A percentile compares a stretch with the other conserved stretches of the same genome.
Evolutionary conservation across 495 filamentous ascomycete species (phyloP).

Genomic region (Astrothelium subdiscretum): DNA sequence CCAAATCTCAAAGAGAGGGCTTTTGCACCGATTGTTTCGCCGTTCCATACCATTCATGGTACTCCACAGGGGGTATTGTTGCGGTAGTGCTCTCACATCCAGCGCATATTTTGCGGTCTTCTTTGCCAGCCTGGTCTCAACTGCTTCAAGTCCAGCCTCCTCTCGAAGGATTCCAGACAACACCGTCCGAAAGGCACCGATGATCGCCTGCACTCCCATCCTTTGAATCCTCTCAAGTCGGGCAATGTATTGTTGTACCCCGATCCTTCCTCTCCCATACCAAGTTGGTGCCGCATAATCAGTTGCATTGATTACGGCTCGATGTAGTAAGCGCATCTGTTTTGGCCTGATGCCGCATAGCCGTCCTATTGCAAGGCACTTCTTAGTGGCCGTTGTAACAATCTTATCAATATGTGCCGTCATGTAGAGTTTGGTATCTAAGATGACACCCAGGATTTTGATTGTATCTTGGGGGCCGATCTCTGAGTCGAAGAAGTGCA

Average conservation of each 20-base stretch:
- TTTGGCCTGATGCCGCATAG: neutral
- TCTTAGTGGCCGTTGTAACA: neutral
- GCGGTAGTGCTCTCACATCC: neutral
- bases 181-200: constrained; percentile 7
- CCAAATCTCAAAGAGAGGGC: neutral
- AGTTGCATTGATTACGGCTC: neutral
- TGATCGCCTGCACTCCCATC: constrained; percentile 3
- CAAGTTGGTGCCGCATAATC: neutral
- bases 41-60: neutral
- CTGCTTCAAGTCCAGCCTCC: neutral
- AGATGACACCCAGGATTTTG: neutral
- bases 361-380: neutral
- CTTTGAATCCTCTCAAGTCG: neutral
- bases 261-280: neutral
- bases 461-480: neutral
- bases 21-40: neutral
- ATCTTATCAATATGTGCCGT: neutral
- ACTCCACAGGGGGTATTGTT: neutral
- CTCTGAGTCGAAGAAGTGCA: neutral
- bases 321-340: neutral
- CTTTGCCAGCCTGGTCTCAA: neutral
- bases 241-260: neutral
- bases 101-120: neutral
- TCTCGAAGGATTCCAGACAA: neutral
- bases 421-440: neutral